A percentile compares a stretch with the other conserved stretches of the same genome.
Conservation (phyloP, 352 stramenopile species). For the Globisporangium cylindrosporum region DNA sequence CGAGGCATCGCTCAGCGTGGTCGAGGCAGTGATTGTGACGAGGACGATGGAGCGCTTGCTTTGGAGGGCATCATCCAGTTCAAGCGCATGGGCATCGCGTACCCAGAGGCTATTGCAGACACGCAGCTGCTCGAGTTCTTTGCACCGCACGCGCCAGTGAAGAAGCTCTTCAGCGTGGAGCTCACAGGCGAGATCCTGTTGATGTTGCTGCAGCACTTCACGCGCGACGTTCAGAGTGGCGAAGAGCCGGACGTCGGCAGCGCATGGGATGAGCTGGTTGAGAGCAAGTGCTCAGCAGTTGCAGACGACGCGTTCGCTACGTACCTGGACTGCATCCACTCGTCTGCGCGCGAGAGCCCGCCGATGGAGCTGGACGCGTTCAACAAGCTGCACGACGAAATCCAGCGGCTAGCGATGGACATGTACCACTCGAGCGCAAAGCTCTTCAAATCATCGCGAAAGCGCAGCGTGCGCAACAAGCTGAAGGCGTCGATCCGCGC, state of each 20-base stretch:
- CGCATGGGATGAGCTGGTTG: slow-evolving; percentile 69
- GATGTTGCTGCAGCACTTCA: slow-evolving; percentile 33
- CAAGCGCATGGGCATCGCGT: slow-evolving; percentile 30
- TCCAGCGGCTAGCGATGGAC: slow-evolving; percentile 64
- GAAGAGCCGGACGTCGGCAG: slow-evolving; percentile 48
- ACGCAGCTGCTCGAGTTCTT: slow-evolving; percentile 27
- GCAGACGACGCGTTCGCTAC: slow-evolving; percentile 63
- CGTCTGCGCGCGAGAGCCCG: slow-evolving; percentile 44
- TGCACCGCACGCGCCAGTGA: slow-evolving; percentile 33
- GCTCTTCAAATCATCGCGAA: slow-evolving; percentile 32
- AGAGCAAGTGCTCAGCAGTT: slow-evolving; percentile 43
- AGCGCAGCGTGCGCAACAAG: slow-evolving; percentile 41
- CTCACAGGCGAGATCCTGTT: slow-evolving; percentile 57
- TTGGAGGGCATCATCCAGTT: slow-evolving; percentile 35
- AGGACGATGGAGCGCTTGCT: background rate
- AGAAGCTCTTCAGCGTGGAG: slow-evolving; percentile 63
- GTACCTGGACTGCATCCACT: slow-evolving; percentile 75
- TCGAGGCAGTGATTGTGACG: background rate
- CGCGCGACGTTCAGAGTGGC: slow-evolving; percentile 24
- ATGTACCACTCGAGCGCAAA: slow-evolving; percentile 49
- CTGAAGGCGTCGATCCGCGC: slow-evolving; percentile 51
- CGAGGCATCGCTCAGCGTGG: background rate
- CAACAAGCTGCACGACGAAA: slow-evolving; percentile 68
- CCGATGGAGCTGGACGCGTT: slow-evolving; percentile 67
- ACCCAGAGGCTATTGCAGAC: slow-evolving; percentile 11